Percentiles rank a stretch among this genome's conserved stretches.
Conservation (phyloP, 352 stramenopile species). For the Thraustochytrium sp. region DNA sequence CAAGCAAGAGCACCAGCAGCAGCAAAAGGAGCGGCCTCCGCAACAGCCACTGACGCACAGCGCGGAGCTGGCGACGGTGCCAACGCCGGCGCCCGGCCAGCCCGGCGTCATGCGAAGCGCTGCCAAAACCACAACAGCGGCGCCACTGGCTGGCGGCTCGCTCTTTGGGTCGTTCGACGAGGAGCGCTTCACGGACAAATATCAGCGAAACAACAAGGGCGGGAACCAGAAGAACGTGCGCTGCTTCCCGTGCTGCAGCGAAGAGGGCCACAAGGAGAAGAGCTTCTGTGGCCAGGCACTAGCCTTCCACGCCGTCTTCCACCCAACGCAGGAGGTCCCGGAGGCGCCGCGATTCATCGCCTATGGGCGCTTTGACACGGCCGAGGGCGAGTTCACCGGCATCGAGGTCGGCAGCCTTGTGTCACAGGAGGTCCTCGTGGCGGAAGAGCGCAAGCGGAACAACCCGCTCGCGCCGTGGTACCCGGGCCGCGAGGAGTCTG, state of each 20-base stretch:
- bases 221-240: slow-evolving; percentile 35
- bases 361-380: slow-evolving; percentile 19
- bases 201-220: slow-evolving; percentile 45
- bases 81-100: no score
- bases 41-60: no score
- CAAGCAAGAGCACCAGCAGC: no score
- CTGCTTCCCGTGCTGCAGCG: slow-evolving; percentile 31
- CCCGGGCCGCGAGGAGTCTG: background rate
- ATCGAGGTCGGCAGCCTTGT: background rate
- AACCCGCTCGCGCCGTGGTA: slow-evolving; percentile 9
- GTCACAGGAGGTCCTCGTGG: background rate
- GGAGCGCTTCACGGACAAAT: slow-evolving; percentile 13
- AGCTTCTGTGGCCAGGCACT: slow-evolving; percentile 42
- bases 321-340: background rate
- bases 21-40: no score
- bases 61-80: no score
- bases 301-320: slow-evolving; percentile 1
- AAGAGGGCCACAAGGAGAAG: slow-evolving; percentile 27
- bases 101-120: no score
- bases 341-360: background rate
- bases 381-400: background rate
- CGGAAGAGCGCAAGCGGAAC: background rate
- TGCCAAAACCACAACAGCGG: no score
- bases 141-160: no score
- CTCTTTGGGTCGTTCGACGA: no score